Base-by-base conservation (phyloP, 768 basidiomycete genomes). In the Leucocoprinus birnbaumii region DNA sequence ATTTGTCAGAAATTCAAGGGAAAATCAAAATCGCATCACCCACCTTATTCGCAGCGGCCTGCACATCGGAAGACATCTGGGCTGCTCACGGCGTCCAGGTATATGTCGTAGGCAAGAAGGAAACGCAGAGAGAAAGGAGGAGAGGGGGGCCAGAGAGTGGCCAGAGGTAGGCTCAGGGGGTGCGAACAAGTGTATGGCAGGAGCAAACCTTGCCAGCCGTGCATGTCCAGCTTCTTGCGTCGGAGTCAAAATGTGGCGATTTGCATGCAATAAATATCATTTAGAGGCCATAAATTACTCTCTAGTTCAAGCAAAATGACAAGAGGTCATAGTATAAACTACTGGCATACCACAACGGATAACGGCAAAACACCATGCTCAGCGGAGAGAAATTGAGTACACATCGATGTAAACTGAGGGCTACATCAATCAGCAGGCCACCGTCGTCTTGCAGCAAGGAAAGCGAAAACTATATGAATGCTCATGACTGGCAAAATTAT, bases 221-320 rank as follows among this genome's bases (percentile, higher is more conserved):
- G 58, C 43, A 55, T 57, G 61, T 65, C 53, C 54, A 53, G 64
- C 67, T 61, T 62, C 59, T 68, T 65, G 63, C 59, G 78, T 79
- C 78, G 78, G 79, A 80, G 78, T 80, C 76, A 80, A 80, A 67
- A 66, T 70, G 69, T 73, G 70, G 69, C 72, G 69, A 62, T 65
- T 70, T 51, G 60, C 53, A 53, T 48, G 25, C 46, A 48, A 48
- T 55, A 35, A 34, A 24, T 46, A 26, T 35, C 34, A 45, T 26
- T 48, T 24, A 10, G 19, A 41, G 35, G 18, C 38, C n/a, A 40
- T n/a, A 40, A 47, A 24, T 8, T 10, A 48, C 16, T 26, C 2
- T 18, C 11, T 10, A n/a, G 45, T 47, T n/a, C 14, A 14, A 31
- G 16, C 21, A 47, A 19, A 25, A 8, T 9, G 45, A n/a, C 16